Evolutionary conservation across 2,329 filamentous ascomycete genomes (phyloP), one percentile per base, ranked within the genome.

Genomic region (Penicillium sp.): DNA sequence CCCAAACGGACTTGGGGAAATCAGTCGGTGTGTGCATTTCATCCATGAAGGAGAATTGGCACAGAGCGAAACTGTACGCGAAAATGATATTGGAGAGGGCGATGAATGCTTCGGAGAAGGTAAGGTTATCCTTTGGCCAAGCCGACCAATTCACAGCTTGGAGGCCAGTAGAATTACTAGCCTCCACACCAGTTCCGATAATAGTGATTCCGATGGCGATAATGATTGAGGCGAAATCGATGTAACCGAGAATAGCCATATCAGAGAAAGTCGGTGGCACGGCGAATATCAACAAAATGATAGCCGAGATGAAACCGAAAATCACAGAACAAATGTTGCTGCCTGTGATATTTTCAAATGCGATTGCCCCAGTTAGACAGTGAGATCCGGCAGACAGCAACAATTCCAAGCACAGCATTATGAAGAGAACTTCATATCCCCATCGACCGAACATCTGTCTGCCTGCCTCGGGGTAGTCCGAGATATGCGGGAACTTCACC

Each of bases 11-110:
- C 44, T 47, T 47, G 2, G 44, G 44, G 44, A 47, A 47, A 31
- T 47, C 44, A 33, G 44, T 47, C 10, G 44, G 44, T 4, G 44
- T 47, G 17, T 47, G 44, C 44, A 47, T 47, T 17, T 47, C 44
- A 47, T 47, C 44, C 44, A 47, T 47, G 2, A 47, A 47, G 25
- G 44, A 47, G 44, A 47, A 47, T 19, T 47, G 44, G n/a, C 44
- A 47, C 7, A 47, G 44, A n/a, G 44, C 44, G 27, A 47, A 47
- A 33, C 44, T 47, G 29, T 47, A 47, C 5, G 44, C 44, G 27
- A 47, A 47, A 21, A 47, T 47, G 44, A 47, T 47, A 19, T 47
- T 47, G 44, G 44, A 47, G n/a, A 47, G 44, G 12, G 44, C 44
- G 25, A 47, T 47, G 17, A 47, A 47, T 33, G 44, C 44, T 19